phyloP scores from a whole-genome alignment of 495 filamentous ascomycete genomes.

The Penicillium herquei region DNA sequence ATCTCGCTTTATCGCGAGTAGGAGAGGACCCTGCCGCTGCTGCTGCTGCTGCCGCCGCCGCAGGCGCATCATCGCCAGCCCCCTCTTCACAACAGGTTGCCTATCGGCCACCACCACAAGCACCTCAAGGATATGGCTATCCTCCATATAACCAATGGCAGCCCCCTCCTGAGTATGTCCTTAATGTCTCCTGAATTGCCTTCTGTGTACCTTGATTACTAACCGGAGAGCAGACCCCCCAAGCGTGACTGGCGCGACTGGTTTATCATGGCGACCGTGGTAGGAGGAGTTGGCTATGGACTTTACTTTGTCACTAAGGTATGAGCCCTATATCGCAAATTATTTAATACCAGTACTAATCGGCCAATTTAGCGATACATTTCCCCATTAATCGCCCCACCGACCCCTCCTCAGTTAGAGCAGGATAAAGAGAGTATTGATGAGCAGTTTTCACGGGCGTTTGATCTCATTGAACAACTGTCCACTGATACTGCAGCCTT shows the following conservation, averaged over 20 bases:
- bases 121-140: constrained; percentile 67
- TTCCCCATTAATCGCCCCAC: constrained; percentile 83
- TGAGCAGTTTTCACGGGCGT: constrained; percentile 86
- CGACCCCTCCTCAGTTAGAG: constrained; percentile 88
- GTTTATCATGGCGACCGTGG: constrained; percentile 96
- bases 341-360: constrained; percentile 8
- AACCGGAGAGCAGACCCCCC: constrained; percentile 45
- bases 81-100: constrained; percentile 52
- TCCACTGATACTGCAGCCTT: constrained; percentile 83
- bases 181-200: neutral
- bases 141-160: constrained; percentile 70
- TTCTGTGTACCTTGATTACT: constrained; percentile 6
- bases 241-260: constrained; percentile 95
- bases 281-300: constrained; percentile 81
- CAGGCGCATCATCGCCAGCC: constrained; percentile 37
- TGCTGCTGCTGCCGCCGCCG: constrained; percentile 34
- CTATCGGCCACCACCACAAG: constrained; percentile 51
- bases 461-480: constrained; percentile 87
- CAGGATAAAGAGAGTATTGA: constrained; percentile 91
- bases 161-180: constrained; percentile 59
- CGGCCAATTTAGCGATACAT: constrained; percentile 69
- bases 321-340: constrained; percentile 2
- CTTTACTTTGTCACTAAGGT: constrained; percentile 86
- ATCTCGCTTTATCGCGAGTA: constrained; percentile 73
- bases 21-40: constrained; percentile 56